Evolutionary conservation across 148 eudicot species (phyloP), one percentile per base, ranked within the genome.

Genomic region (Linanthus parryae): DNA sequence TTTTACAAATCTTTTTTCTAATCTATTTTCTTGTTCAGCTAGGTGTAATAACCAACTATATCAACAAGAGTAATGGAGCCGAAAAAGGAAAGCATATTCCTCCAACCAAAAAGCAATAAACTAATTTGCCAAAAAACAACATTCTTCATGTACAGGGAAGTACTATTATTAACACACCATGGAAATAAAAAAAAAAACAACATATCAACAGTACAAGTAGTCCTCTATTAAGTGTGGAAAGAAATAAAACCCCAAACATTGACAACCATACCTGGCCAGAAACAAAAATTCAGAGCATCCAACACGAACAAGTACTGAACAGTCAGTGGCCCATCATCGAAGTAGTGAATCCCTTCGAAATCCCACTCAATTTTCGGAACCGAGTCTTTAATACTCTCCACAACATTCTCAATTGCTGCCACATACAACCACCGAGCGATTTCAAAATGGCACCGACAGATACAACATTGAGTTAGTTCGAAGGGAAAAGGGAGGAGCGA

Each of bases 301-400:
- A 83, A 58, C 1, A 86, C 90, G 34, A 86, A 48, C 44, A 82
- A 54, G 60, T 86, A 86, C 72, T 86, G 94, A 56, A 88, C 83
- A 44, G 87, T 70, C 41, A 81, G 76, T 13, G 78, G 83, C 7
- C 79, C 79, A 28, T 71, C 59, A 17, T 89, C 95, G 33, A 77
- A 85, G 55, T 80, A 90, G 49, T 90, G 97, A 61, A 85, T 83
- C 58, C 88, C 94, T 57, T 90, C 88, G 24, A 73, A 85, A 76
- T 90, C 79, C 97, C 91, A 85, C 58, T 78, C 74, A 29, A 89
- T 81, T 57, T 82, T 85, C 0, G 91, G 91, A 42, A 80, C 56
- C 4, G 83, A 70, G 54, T 74, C 80, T 34, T 75, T 70, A 25
- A 85, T 66, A 14, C 53, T 58, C 29, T 80, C 85, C 53, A 74